Evolutionary conservation across 1,284 basidiomycete genomes (phyloP).

Genomic region (Filobasidium uniguttulatum): DNA sequence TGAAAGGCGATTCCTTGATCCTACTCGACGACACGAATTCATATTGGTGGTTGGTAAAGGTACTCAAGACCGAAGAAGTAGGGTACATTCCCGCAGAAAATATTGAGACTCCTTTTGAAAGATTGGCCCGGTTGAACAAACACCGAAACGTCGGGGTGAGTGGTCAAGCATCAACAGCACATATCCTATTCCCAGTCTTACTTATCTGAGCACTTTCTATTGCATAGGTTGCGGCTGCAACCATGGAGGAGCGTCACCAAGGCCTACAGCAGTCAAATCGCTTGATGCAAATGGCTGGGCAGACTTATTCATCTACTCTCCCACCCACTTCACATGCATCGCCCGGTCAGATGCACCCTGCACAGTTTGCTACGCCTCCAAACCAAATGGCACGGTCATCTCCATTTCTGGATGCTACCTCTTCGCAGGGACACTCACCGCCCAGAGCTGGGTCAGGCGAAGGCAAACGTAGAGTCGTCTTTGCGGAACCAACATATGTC

Average conservation of each 20-base stretch:
- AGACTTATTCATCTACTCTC: no score
- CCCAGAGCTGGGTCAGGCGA: no score
- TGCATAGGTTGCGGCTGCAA: not conserved
- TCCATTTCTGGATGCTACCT: no score
- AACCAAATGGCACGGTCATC: no score
- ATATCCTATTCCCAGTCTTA: no score
- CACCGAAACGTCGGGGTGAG: slow-evolving; percentile 81
- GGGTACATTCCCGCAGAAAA: slow-evolving; percentile 99
- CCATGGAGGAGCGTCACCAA: not conserved
- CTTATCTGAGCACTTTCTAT: no score
- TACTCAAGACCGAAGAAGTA: slow-evolving; percentile 95
- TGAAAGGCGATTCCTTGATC: slow-evolving; percentile 85
- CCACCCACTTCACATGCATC: not conserved
- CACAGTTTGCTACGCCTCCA: not conserved
- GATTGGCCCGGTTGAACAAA: slow-evolving; percentile 89
- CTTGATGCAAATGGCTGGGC: no score
- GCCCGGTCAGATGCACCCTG: not conserved
- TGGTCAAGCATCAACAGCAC: no score
- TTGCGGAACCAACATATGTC: slow-evolving; percentile 41
- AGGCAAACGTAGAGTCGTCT: slow-evolving; percentile 32
- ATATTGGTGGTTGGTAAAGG: slow-evolving; percentile 96
- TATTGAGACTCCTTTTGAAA: slow-evolving; percentile 95
- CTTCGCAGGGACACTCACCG: no score
- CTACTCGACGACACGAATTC: slow-evolving; percentile 92
- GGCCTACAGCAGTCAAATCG: not conserved